Base-by-base conservation (phyloP, 257 asterid species). In the Scutellaria barbata region DNA sequence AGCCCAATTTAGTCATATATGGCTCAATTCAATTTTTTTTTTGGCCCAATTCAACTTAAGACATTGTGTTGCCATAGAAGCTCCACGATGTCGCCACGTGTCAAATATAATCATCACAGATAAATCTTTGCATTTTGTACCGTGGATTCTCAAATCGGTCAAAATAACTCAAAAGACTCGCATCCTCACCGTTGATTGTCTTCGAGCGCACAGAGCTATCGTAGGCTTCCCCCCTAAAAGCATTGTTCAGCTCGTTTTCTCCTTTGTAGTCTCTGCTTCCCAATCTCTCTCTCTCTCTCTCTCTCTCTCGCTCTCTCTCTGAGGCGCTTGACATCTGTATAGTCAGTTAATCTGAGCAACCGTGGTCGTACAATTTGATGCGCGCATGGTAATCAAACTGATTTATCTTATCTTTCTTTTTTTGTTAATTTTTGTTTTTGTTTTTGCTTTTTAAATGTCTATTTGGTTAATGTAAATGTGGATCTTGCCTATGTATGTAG, bases 51-150 rank as follows among this genome's bases (percentile, higher is more conserved):
- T n/a, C 37, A 50, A 18, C 8, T 60, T 30, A 1, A 10, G 10
- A 45, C 71, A 45, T 57, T 74, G 40, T 45, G 74, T 62, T 35
- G 83, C 79, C 79, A 65, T 69, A 72, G 75, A 66, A 48, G 70
- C 70, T 78, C 82, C 82, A 69, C 82, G 79, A 74, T 78, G 43
- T 45, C 35, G 42, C 85, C 84, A 82, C 87, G 91, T 71, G 82
- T 39, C 69, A 46, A 57, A 62, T 22, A 7, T 22, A 47, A 41
- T 55, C 10, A 51, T 68, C 85, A 71, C 80, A 48, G 25, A 39
- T 39, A 30, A 56, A 72, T 8, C 25, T 17, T 10, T 43, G 63
- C 46, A 39, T 16, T 67, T 0, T 9, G 1, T 2, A 63, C 79
- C 81, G 91, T 81, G 37, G 82, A 81, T 83, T 58, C 9, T 12